Base-by-base conservation (phyloP, 169 alveolate genomes). In the Eimeria tenella region DNA sequence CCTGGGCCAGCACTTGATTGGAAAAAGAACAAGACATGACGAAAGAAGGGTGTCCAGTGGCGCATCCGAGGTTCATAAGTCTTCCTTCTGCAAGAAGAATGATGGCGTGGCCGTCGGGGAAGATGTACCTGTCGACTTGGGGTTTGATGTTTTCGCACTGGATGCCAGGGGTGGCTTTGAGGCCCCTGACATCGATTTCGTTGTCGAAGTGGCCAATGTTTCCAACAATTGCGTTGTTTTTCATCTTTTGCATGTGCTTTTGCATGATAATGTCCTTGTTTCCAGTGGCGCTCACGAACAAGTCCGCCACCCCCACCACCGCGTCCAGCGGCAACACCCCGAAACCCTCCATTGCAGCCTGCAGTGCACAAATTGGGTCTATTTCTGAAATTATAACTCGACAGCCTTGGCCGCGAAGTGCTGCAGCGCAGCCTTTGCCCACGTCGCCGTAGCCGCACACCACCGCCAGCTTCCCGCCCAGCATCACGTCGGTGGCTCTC, bases 41-140 rank as follows among this genome's bases (percentile, higher is more conserved):
- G 95, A 99, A 98, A 70, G 99, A 98, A 25, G 99, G 99, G 95
- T 99, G 99, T 6, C 99, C 99, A 73, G 99, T 98, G 94, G 99
- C 99, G 83, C 99, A 99, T 50, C 99, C 99, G 23, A 99, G 98
- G 97, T 99, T 99, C 91, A 98, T 96, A 77, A 99, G 97, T 93
- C 99, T 97, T n/a, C 99, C 99, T 90, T 98, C 97, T 42, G 99
- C 99, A 63, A 99, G 96, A 86, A 99, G 95, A 81, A 99, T 98
- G 82, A 99, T 97, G 75, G 99, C 99, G 96, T 98, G 99, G 63
- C 98, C 97, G 95, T 95, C 94, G 3, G 94, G 94, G 25, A 90
- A 90, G 52, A 95, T 95, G 94, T 93, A 98, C 92, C 98, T 95
- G 96, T 98, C 99, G 65, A 98, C 99, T 95, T 98, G 98, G 50